These are phyloP conservation scores for Pogostemon cablin DNA, from an alignment of 257 asterid genomes.

Conservation along the genomic window DNA sequence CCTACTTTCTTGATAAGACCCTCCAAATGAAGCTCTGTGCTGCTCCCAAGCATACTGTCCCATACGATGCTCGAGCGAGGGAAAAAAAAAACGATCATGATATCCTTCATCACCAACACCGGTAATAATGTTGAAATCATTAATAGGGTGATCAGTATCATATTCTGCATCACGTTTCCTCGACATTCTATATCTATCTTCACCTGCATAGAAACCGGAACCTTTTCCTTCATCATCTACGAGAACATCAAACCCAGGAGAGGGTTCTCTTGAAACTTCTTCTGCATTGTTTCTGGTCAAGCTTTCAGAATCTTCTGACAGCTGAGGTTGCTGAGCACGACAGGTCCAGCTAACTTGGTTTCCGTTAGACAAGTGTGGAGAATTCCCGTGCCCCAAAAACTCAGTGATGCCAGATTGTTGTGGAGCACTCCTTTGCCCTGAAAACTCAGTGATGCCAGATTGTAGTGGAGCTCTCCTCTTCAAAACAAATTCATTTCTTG, in stretches of 20 bases:
- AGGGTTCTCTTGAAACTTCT: conserved; percentile 60
- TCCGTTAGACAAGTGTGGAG: conserved; percentile 16
- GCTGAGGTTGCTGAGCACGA: conserved; percentile 31
- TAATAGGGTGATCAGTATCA: conserved; percentile 33
- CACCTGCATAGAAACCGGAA: conserved; percentile 39
- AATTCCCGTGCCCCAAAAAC: neutral
- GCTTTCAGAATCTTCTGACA: conserved; percentile 30
- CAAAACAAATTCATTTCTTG: conserved; percentile 26
- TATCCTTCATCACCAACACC: conserved; percentile 46
- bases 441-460: no score
- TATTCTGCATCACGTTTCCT: conserved; percentile 47
- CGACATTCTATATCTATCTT: conserved; percentile 42
- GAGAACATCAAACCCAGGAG: conserved; percentile 67
- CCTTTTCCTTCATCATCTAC: conserved; percentile 47
- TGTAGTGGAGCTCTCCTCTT: conserved; percentile 10
- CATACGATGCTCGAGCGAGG: conserved; percentile 38
- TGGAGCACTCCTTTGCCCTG: no score
- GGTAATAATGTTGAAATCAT: conserved; percentile 41
- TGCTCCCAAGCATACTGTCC: conserved; percentile 46
- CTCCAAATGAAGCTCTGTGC: conserved; percentile 42
- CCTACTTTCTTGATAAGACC: conserved; percentile 41
- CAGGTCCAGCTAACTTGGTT: neutral
- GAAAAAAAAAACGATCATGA: conserved; percentile 40
- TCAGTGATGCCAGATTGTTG: no score
- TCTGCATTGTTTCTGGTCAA: conserved; percentile 31